Evolutionary conservation across 371 early-diverging fungal genomes (phyloP).

Genomic region (Mucor circinelloides): DNA sequence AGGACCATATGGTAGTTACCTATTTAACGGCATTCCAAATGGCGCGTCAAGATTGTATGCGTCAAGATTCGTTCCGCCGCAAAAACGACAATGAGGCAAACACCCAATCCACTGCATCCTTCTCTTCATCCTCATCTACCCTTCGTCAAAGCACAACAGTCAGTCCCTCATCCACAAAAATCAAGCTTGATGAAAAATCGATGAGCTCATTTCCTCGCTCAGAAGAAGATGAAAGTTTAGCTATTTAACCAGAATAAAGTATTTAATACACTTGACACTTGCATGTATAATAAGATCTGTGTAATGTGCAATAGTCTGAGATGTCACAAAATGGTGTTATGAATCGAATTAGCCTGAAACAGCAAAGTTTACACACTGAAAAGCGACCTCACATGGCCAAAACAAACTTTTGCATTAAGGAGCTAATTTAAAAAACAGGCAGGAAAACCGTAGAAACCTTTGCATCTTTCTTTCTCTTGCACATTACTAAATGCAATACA

Average conservation of each 20-base stretch:
- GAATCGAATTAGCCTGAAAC: background rate
- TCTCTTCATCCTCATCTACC: constrained; percentile 20
- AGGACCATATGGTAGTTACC: constrained; percentile 55
- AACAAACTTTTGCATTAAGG: background rate
- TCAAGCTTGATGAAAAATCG: background rate
- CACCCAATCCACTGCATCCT: constrained; percentile 6
- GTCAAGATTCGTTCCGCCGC: constrained; percentile 13
- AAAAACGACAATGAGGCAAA: background rate
- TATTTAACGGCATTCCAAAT: constrained; percentile 49
- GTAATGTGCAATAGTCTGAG: background rate
- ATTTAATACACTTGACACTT: background rate
- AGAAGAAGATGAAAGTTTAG: background rate
- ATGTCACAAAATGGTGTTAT: background rate
- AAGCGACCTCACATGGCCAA: background rate
- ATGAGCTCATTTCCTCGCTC: background rate
- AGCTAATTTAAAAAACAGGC: background rate
- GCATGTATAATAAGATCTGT: background rate
- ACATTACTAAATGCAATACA: background rate
- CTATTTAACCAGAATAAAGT: background rate
- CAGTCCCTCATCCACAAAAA: constrained; percentile 2
- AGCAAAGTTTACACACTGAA: background rate
- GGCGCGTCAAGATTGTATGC: constrained; percentile 47
- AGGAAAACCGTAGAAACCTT: background rate
- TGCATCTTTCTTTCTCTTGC: background rate
- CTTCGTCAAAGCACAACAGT: background rate